Percentiles rank a stretch among this genome's conserved stretches.
Evolutionary conservation across 345 rosid species (phyloP).

Genomic region (Ricinus communis): DNA sequence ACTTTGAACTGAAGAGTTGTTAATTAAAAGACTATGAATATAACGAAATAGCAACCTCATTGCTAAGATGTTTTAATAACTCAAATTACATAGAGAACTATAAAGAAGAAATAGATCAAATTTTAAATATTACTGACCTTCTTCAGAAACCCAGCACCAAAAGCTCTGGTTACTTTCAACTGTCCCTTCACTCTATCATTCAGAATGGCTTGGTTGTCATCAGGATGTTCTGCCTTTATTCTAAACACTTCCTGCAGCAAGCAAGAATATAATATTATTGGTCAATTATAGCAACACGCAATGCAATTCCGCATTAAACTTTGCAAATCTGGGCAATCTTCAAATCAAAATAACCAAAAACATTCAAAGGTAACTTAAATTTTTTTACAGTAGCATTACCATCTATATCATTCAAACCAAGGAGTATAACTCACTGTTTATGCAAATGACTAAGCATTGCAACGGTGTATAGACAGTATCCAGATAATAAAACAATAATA

Average conservation of each 20-base stretch:
- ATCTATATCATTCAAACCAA: too few relatives aligned
- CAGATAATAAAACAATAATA: not conserved
- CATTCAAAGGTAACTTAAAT: too few relatives aligned
- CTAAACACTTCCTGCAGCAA: constrained; percentile 73
- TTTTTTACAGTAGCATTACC: too few relatives aligned
- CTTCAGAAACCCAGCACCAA: constrained; percentile 93
- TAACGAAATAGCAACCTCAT: not conserved
- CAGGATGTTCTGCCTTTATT: constrained; percentile 82
- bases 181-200: constrained; percentile 95
- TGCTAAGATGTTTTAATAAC: not conserved
- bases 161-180: constrained; percentile 89
- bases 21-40: not conserved
- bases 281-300: constrained; percentile 6
- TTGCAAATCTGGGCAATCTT: not conserved
- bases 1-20: not conserved
- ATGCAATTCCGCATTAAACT: not conserved
- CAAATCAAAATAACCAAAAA: not conserved
- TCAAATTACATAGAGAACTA: not conserved
- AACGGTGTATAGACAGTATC: not conserved
- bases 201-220: constrained; percentile 70
- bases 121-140: constrained; percentile 51
- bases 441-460: not conserved
- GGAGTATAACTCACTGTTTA: not conserved
- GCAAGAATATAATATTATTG: constrained; percentile 15
- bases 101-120: constrained; percentile 2